Evolutionary conservation across 257 asterid species (phyloP).

Genomic region (Ocimum tenuiflorum): DNA sequence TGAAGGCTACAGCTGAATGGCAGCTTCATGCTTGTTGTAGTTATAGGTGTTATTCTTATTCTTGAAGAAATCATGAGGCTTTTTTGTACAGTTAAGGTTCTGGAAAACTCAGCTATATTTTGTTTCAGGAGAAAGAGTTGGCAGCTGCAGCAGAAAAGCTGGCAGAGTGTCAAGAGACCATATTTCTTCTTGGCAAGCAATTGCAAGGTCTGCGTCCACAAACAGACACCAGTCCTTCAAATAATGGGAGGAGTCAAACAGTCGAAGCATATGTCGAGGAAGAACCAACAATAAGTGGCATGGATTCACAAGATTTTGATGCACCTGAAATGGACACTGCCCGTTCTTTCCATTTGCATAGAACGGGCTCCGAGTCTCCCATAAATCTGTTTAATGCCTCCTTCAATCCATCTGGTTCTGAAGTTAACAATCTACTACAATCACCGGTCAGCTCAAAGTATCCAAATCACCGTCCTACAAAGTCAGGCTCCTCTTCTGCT

Average conservation of each 20-base stretch:
- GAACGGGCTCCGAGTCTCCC: conserved; percentile 55
- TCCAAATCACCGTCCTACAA: conserved; percentile 51
- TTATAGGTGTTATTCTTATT: too few species aligned
- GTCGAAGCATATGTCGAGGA: conserved; percentile 38
- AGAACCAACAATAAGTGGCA: conserved; percentile 52
- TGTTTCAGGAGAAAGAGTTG: conserved; percentile 68
- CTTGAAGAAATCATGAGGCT: neutral
- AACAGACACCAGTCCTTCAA: conserved; percentile 38
- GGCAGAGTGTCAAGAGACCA: conserved; percentile 90
- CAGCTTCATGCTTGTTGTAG: neutral
- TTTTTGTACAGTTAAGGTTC: neutral
- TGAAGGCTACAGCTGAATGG: neutral
- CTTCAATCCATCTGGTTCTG: conserved; percentile 50
- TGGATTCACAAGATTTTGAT: conserved; percentile 41
- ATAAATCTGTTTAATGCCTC: conserved; percentile 31
- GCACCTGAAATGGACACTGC: conserved; percentile 39
- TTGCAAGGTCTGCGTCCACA: conserved; percentile 70
- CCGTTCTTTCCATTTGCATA: conserved; percentile 30
- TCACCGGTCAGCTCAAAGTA: conserved; percentile 48
- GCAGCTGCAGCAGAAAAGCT: conserved; percentile 87
- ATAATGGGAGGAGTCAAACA: conserved; percentile 30
- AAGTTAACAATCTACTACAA: conserved; percentile 40
- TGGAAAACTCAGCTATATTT: conserved; percentile 10
- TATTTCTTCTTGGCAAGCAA: conserved; percentile 81
- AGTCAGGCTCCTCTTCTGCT: conserved; percentile 54